These are phyloP conservation scores for Auriscalpium vulgare DNA, from an alignment of 768 basidiomycete species.

Conservation along the genomic window DNA sequence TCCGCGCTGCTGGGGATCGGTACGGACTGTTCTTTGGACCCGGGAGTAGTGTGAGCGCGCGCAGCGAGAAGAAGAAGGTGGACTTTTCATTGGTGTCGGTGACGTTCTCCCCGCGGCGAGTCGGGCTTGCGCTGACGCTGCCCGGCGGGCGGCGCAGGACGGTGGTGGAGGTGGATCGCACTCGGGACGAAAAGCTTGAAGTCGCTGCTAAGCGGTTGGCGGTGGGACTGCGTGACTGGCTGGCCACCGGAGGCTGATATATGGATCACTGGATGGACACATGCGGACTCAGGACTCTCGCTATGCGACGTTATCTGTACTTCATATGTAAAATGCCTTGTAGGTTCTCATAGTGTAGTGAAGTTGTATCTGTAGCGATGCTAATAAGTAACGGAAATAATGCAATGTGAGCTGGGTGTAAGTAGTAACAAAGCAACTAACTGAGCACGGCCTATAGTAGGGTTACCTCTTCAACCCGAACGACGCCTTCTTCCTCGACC, in stretches of 20 bases:
- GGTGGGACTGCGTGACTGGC: conserved; percentile 2
- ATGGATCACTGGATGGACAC: neutral
- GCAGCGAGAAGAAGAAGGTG: conserved; percentile 2
- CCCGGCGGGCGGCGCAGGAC: conserved; percentile 2
- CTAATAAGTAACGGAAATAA: neutral
- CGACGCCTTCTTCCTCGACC: no score
- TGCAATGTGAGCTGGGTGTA: neutral
- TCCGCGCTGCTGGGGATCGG: conserved; percentile 35
- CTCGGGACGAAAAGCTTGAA: conserved; percentile 16
- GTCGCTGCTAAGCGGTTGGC: conserved; percentile 16
- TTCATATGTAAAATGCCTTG: neutral
- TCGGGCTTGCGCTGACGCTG: conserved; percentile 6
- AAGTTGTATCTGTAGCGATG: neutral
- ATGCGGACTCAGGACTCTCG: neutral
- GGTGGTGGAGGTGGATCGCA: conserved; percentile 12
- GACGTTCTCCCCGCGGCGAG: conserved; percentile 11
- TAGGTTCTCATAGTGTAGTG: neutral
- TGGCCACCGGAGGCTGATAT: neutral
- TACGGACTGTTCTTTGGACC: conserved; percentile 24
- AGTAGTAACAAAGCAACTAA: no score
- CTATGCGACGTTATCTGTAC: neutral
- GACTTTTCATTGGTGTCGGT: conserved; percentile 13
- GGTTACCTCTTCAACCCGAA: no score
- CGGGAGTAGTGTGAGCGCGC: conserved; percentile 3
- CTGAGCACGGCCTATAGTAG: no score